Base-by-base conservation (phyloP, 108 stramenopile species). In the Cyclotella choctawhatcheeana region DNA sequence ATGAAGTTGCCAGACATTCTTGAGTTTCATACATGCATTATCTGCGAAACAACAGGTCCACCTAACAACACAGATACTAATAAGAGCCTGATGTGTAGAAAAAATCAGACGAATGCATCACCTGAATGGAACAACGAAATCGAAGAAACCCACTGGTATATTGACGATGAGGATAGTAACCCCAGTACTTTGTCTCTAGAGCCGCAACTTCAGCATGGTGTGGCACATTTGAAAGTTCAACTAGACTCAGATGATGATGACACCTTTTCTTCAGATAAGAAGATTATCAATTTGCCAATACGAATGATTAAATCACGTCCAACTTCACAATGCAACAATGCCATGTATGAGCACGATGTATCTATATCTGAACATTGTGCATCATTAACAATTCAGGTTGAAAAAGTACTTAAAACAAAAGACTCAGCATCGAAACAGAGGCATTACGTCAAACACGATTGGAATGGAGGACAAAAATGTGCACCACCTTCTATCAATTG, bases 1-100 rank as follows among this genome's bases (percentile, higher is more conserved):
- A 43, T n/a, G 45, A 25, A 2, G 37, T 25, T 61, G 30, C 60
- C 70, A 52, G 60, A 71, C 37, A 60, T 71, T 33, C 25, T 71
- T 40, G 70, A 71, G 47, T 61, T 71, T 51, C 70, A 71, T 33
- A 60, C 61, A 29, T 61, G 70, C 44, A 17, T 71, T 37, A 32
- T 45, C 0, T 34, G 2, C 35, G 48, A 48, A n/a, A 45, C 27
- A 22, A 7, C 30, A 25, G 21, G n/a, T n/a, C n/a, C 43, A 16
- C 20, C 33, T 29, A 55, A 58, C 24, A 7, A 58, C 35, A 1
- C 37, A 31, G 47, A 17, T 18, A 1, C 44, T 1, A 27, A 4
- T 0, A 29, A 29, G 5, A 35, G 29, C 44, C 2, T 2, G 0
- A 44, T 20, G 22, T 44, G 21, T 21, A 61, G 14, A 24, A 24